Conservation (phyloP, 257 asterid genomes). For the Capsicum rhomboideum region DNA sequence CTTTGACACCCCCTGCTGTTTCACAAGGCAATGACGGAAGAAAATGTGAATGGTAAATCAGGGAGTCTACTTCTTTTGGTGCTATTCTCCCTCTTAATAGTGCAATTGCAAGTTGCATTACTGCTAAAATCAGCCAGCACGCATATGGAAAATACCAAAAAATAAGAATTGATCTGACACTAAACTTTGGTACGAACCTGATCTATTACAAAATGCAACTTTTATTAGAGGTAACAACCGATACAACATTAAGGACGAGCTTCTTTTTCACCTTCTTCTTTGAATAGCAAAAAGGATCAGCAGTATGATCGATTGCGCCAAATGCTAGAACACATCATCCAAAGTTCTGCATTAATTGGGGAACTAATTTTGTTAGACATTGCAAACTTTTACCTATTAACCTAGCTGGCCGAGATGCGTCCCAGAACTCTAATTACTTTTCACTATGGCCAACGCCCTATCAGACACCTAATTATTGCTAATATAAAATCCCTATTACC, state of each 20-base stretch:
- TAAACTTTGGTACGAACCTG: constrained; percentile 37
- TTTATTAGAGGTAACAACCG: too few species aligned
- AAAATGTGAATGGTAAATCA: too few species aligned
- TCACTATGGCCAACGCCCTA: too few species aligned
- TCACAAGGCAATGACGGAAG: background rate
- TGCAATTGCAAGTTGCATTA: background rate
- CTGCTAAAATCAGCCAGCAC: background rate
- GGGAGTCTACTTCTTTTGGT: background rate
- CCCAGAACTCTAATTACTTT: too few species aligned
- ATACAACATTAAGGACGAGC: constrained; percentile 30
- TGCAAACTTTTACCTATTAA: too few species aligned
- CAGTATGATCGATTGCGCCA: constrained; percentile 22
- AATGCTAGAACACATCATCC: constrained; percentile 44
- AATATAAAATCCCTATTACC: too few species aligned
- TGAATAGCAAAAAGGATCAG: constrained; percentile 17
- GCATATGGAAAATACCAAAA: background rate
- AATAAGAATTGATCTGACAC: background rate
- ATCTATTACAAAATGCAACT: too few species aligned
- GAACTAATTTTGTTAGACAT: too few species aligned
- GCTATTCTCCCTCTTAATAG: background rate
- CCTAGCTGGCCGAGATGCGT: too few species aligned
- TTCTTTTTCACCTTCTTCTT: constrained; percentile 51
- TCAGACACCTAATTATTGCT: too few species aligned
- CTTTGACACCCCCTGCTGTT: background rate
- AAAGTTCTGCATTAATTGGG: constrained; percentile 9